Conservation (phyloP, 1,284 basidiomycete species). For the Ustilago loliicola region DNA sequence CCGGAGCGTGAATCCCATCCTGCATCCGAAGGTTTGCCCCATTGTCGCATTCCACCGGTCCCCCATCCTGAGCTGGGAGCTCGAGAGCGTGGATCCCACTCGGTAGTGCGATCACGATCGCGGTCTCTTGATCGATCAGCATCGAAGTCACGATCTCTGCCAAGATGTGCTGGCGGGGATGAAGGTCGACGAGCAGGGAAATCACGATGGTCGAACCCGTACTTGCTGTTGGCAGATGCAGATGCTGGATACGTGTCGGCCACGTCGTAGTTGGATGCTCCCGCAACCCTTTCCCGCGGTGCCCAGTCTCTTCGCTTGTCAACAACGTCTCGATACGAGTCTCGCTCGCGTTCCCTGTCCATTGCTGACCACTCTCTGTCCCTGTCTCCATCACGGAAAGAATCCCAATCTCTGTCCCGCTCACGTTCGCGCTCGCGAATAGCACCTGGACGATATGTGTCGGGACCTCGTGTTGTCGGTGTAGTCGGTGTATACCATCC, state of each 20-base stretch:
- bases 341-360: conserved; percentile 43
- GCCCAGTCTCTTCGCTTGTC: conserved; percentile 40
- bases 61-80: conserved; percentile 30
- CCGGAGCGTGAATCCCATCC: conserved; percentile 28
- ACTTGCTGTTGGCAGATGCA: conserved; percentile 27
- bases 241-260: conserved; percentile 20
- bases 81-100: conserved; percentile 31
- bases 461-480: conserved; percentile 30
- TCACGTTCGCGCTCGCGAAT: conserved; percentile 43
- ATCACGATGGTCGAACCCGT: conserved; percentile 38
- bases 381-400: conserved; percentile 42
- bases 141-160: conserved; percentile 37
- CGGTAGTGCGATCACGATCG: conserved; percentile 34
- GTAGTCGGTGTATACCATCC: conserved; percentile 34
- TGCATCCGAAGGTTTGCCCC: conserved; percentile 43
- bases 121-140: conserved; percentile 44
- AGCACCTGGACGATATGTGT: conserved; percentile 46
- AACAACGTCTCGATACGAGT: conserved; percentile 26
- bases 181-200: conserved; percentile 28
- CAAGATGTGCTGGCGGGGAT: conserved; percentile 22
- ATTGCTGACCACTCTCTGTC: conserved; percentile 41
- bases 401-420: conserved; percentile 46
- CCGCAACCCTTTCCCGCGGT: conserved; percentile 16
- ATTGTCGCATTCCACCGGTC: conserved; percentile 32
- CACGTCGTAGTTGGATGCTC: conserved; percentile 16